These are phyloP conservation scores for Tylopilus rubrobrunneus DNA, from an alignment of 768 basidiomycete species.

Conservation along the genomic window DNA sequence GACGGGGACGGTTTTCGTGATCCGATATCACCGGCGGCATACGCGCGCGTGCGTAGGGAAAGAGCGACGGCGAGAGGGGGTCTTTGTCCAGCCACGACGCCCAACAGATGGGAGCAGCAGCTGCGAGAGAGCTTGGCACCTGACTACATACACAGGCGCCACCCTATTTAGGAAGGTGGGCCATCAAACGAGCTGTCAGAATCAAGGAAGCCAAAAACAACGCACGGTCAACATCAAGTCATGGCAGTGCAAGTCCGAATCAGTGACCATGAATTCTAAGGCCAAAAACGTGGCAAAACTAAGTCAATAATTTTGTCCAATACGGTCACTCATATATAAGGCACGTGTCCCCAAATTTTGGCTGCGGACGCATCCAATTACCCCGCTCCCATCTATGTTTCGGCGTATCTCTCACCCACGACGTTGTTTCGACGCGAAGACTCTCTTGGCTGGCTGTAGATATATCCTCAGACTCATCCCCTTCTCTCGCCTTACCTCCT, in stretches of 20 bases:
- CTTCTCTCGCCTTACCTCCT: not conserved
- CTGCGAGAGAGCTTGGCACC: too few species aligned
- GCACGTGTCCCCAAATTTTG: not conserved
- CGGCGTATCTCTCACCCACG: not conserved
- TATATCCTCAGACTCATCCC: not conserved
- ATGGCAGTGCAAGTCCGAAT: too few species aligned
- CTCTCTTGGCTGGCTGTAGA: not conserved
- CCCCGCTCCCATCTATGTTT: slow-evolving; percentile 6
- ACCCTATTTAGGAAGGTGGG: too few species aligned
- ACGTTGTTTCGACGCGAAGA: not conserved
- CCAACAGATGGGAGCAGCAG: too few species aligned
- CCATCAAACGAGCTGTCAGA: too few species aligned
- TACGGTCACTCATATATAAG: too few species aligned
- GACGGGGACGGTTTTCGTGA: not conserved
- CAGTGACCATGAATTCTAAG: too few species aligned
- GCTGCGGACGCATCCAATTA: not conserved
- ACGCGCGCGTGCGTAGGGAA: slow-evolving; percentile 9
- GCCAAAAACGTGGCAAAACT: too few species aligned
- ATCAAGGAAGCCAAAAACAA: too few species aligned
- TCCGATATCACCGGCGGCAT: slow-evolving; percentile 7
- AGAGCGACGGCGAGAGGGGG: slow-evolving; percentile 4
- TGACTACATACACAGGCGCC: too few species aligned
- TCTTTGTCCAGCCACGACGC: slow-evolving; percentile 7
- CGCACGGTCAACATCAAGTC: too few species aligned
- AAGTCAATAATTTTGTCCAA: too few species aligned